Evolutionary conservation across 768 basidiomycete genomes (phyloP), one percentile per base, ranked within the genome.

Genomic region (Pleurotus citrinopileatus): DNA sequence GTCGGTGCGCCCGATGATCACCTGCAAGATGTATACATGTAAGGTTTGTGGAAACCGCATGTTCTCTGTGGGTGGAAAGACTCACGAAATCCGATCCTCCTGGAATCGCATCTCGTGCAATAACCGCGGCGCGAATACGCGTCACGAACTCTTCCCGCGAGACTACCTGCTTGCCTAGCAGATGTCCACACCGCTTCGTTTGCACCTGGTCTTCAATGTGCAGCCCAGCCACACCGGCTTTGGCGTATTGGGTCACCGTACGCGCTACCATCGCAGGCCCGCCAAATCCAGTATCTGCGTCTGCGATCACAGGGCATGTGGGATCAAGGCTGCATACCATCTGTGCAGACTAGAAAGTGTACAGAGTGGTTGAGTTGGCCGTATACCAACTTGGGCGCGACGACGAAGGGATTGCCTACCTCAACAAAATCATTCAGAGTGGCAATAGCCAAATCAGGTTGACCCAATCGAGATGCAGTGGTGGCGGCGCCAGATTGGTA

Each of bases 161-260:
- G 32, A 91, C 87, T 37, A 91, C 87, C 65, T 89, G 87, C 67
- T 91, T 91, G 48, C 89, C 89, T 63, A 88, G 75, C 38, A 91
- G 70, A 63, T 91, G 89, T 0, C 89, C 88, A 55, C 88, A 91
- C 50, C 88, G 81, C 67, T 90, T 90, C 1, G 86, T 89, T 64
- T 89, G 89, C 1, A 89, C 86, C 68, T 91, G 89, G 61, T 89
- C 88, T 66, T 91, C 88, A 37, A 91, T 89, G 65, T 91, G 88
- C 62, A 88, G 74, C 3, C 73, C 89, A 10, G 88, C 89, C 15
- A 89, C 81, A 27, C 88, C 88, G 12, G 84, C 80, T 38, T 77
- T 77, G 2, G 71, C 79, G 56, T 89, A 90, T 64, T 87, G 80
- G 13, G 71, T 77, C 6, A 91, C 84, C 1, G 88, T 90, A 28